phyloP scores from a whole-genome alignment of 73 alveolate genomes.

The Halteria grandinella region DNA sequence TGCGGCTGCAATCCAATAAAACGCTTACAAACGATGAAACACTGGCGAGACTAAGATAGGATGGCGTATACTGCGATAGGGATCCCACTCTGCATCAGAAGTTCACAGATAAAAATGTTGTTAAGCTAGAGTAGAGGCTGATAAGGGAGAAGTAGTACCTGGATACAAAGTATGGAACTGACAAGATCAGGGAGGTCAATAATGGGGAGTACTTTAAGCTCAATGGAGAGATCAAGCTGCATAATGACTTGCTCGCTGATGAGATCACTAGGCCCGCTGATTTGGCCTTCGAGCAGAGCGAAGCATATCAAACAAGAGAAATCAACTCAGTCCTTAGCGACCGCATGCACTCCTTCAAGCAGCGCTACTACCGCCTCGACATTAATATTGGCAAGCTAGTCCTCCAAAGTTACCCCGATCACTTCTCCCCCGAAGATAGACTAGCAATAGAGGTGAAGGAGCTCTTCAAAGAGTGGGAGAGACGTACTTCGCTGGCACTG shows the following conservation, averaged over 20 bases:
- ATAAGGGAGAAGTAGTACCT: conserved; percentile 31
- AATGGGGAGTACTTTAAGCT: conserved; percentile 73
- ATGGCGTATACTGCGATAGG: conserved; percentile 65
- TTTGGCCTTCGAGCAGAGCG: conserved; percentile 81
- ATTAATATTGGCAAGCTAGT: conserved; percentile 81
- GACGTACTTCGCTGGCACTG: conserved; percentile 81
- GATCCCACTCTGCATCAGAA: conserved; percentile 45
- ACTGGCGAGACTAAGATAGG: conserved; percentile 37
- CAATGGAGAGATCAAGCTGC: conserved; percentile 85
- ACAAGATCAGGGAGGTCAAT: conserved; percentile 45
- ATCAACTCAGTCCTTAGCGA: conserved; percentile 73
- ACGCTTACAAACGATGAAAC: conserved; percentile 6
- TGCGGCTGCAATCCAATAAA: conserved; percentile 4
- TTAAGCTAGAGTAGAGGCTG: conserved; percentile 68
- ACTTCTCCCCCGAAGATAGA: conserved; percentile 86
- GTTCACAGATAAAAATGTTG: conserved; percentile 51
- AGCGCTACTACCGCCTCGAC: conserved; percentile 82
- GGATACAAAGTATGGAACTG: neutral
- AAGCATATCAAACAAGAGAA: conserved; percentile 62
- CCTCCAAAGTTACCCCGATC: conserved; percentile 82
- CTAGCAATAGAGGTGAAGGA: conserved; percentile 83
- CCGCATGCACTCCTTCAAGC: conserved; percentile 85
- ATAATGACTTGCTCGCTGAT: conserved; percentile 86
- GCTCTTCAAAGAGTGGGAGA: conserved; percentile 87
- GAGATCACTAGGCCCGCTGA: conserved; percentile 89